Base-by-base conservation (phyloP, 345 rosid genomes). In the Gossypium rotundifolium region DNA sequence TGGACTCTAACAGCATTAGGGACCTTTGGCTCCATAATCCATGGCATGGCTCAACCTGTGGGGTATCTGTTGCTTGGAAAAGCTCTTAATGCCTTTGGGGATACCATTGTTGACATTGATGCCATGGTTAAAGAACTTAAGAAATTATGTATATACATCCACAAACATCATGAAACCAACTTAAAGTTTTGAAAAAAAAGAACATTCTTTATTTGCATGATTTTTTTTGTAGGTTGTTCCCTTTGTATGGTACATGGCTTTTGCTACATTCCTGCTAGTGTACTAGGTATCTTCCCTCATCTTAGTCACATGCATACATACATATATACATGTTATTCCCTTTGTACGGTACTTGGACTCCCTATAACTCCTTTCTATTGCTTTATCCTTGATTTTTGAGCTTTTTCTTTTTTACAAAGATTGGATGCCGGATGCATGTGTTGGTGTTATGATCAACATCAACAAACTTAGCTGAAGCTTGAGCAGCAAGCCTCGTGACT, bases 401-500 rank as follows among this genome's bases (percentile, higher is more conserved):
- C 11, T 48, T 48, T 33, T 33, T 33, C 4, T 33, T 33, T 33
- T 33, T 23, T 60, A 67, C 84, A 89, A 88, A 89, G 83, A 78
- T 80, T 11, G 90, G 90, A 63, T 86, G 90, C 80, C 87, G 90
- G 93, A 87, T 87, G 85, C n/a, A n/a, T n/a, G n/a, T n/a, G n/a
- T n/a, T n/a, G n/a, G n/a, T n/a, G n/a, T n/a, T n/a, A n/a, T n/a
- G n/a, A n/a, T n/a, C n/a, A n/a, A n/a, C n/a, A n/a, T n/a, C n/a
- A 22, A 22, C 23, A 22, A 22, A 22, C 1, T 22, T 1, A 22
- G 1, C 23, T 22, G 23, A 22, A 22, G 0, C 23, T 22, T 22
- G 23, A 22, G 23, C 0, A 22, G 23, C 23, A 22, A 22, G 23
- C 23, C 23, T 22, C 23, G 23, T 22, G 23, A 22, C 23, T 22